Base-by-base conservation (phyloP, 1,284 basidiomycete species). In the Sphaerobolus stellatus region DNA sequence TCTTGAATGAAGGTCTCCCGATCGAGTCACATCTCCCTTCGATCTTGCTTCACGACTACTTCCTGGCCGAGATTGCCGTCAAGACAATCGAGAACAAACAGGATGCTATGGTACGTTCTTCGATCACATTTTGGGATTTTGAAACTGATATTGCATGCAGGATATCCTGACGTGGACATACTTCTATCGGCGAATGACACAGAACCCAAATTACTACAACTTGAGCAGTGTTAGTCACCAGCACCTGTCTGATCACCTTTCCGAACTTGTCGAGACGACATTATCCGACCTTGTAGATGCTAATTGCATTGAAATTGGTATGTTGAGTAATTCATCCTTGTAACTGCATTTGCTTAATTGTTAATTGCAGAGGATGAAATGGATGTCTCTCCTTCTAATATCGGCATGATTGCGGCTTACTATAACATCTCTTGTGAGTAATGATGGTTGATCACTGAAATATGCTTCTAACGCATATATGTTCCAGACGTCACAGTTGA, bases 1-100 rank as follows among this genome's bases (percentile, higher is more conserved):
- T 99, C 82, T 73, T 99, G 58, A 89, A 89, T 16, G 96, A 99
- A 71, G 96, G 95, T 14, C 75, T 99, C n/a, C 97, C 97, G 3
- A 94, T 99, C 62, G 96, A 99, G 69, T 95, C 92, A 0, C 93
- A 95, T 67, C 74, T 98, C 5, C 88, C 92, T 1, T 92, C 89
- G 1, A 84, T 90, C 69, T 81, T 89, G 67, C 76, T 93, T 6
- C 95, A 98, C 65, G 97, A 99, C 70, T 98, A 98, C 71, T 98
- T 99, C 84, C 83, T 99, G 59, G 93, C 96, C 1, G 97, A 99
- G 74, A 97, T 99, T 61, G 95, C 95, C 11, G 93, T 98, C 28
- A 94, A 94, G 76, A 99, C 96, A 3, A 97, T 99, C 58, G 95
- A 98, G 75, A 97, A 96, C 73, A 98, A 97, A 77, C 94, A 98